Conservation (phyloP, 352 stramenopile species). For the Globisporangium sylvaticum region DNA sequence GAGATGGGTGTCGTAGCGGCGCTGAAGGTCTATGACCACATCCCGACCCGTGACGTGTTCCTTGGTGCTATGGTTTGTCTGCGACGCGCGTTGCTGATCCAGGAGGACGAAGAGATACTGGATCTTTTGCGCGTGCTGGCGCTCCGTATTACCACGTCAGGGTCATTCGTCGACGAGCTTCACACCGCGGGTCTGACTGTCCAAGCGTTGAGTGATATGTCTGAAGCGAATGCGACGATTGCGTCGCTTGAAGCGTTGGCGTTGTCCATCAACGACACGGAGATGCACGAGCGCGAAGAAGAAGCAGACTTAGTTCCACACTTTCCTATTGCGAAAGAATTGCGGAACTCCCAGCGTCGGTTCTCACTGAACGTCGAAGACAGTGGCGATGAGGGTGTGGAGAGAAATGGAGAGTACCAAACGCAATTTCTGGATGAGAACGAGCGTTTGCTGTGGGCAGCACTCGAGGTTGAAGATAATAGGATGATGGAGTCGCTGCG, state of each 20-base stretch:
- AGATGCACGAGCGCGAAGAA: constrained; percentile 73
- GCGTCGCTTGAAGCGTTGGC: constrained; percentile 55
- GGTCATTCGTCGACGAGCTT: constrained; percentile 67
- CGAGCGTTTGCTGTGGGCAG: constrained; percentile 63
- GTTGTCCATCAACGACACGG: constrained; percentile 59
- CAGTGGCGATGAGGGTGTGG: not conserved
- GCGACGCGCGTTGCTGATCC: constrained; percentile 53
- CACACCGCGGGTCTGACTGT: constrained; percentile 43
- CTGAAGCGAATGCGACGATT: constrained; percentile 50
- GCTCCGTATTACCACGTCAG: constrained; percentile 70
- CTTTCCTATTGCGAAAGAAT: constrained; percentile 60
- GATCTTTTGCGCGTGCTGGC: constrained; percentile 47
- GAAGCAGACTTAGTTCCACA: constrained; percentile 59
- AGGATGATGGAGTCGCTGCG: constrained; percentile 60
- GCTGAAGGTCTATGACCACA: constrained; percentile 61
- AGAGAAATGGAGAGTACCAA: constrained; percentile 1
- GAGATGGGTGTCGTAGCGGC: constrained; percentile 62
- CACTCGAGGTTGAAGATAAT: constrained; percentile 80
- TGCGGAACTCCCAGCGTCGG: constrained; percentile 21
- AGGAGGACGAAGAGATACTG: constrained; percentile 33
- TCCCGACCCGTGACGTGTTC: constrained; percentile 75
- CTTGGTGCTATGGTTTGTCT: constrained; percentile 69
- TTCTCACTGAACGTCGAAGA: not conserved
- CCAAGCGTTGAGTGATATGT: constrained; percentile 50
- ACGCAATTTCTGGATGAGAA: constrained; percentile 30